Percentiles rank a stretch among this genome's conserved stretches.
phyloP scores from a whole-genome alignment of 2,329 filamentous ascomycete genomes.

The Xylariaceae sp. region DNA sequence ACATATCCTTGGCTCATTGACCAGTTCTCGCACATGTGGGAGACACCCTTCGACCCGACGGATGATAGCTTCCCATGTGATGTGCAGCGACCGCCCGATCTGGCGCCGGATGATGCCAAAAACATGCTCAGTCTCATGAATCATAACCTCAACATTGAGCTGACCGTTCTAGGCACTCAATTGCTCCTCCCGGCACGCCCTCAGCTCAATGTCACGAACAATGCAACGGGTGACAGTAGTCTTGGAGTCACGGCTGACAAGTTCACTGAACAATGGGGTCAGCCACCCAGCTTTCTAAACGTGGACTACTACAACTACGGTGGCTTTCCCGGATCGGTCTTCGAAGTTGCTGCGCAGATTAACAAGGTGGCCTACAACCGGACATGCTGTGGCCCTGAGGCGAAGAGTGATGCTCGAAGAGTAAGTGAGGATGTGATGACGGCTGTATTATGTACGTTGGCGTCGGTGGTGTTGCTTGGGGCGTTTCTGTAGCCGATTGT shows the following conservation, averaged over 20 bases:
- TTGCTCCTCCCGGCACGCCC: conserved; percentile 69
- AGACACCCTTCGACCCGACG: conserved; percentile 75
- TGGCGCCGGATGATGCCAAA: conserved; percentile 48
- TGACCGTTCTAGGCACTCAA: conserved; percentile 58
- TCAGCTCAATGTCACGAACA: conserved; percentile 67
- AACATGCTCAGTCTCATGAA: conserved; percentile 76
- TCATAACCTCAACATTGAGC: conserved; percentile 81
- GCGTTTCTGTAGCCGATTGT: conserved; percentile 15
- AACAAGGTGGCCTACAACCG: conserved; percentile 68
- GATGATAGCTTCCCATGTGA: conserved; percentile 67
- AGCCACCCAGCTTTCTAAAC: conserved; percentile 70
- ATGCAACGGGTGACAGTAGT: conserved; percentile 57
- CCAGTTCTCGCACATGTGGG: conserved; percentile 84
- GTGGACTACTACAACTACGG: conserved; percentile 82
- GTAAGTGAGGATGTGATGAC: background rate
- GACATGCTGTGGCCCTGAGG: conserved; percentile 49
- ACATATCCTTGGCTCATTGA: conserved; percentile 79
- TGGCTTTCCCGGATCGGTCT: conserved; percentile 63
- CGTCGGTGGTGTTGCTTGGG: conserved; percentile 18
- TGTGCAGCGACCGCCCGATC: conserved; percentile 66
- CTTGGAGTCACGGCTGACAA: conserved; percentile 59
- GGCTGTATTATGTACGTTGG: conserved; percentile 15
- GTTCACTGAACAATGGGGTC: conserved; percentile 58
- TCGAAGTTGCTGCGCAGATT: conserved; percentile 62
- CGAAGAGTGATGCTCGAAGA: conserved; percentile 16